Percentiles rank a stretch among this genome's conserved stretches.
These are phyloP conservation scores for Fusarium citri DNA, from an alignment of 2,329 filamentous ascomycete genomes.

Conservation along the genomic window DNA sequence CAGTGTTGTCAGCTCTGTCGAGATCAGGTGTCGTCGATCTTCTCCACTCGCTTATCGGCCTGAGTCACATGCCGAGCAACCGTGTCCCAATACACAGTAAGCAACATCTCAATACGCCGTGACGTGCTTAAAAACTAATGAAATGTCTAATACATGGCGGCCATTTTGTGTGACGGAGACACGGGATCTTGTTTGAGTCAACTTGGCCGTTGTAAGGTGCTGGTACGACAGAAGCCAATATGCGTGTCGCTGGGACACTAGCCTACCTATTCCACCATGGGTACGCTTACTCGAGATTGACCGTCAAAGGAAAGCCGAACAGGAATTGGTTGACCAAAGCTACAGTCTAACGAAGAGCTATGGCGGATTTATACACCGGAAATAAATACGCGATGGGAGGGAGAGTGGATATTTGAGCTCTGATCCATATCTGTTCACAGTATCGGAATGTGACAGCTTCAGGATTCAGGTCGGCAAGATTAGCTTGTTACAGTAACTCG, in stretches of 20 bases:
- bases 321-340: no score
- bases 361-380: not conserved
- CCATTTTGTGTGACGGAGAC: no score
- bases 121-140: no score
- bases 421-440: not conserved
- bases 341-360: no score
- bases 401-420: not conserved
- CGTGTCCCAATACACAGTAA: not conserved
- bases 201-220: no score
- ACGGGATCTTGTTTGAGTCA: no score
- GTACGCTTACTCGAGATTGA: no score
- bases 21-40: not conserved
- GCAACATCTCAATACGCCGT: not conserved
- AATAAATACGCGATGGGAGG: rapidly evolving
- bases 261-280: no score
- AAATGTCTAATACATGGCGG: no score
- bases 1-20: not conserved
- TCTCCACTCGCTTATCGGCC: conserved; percentile 6
- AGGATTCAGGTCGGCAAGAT: not conserved
- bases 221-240: no score
- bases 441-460: not conserved
- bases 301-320: no score
- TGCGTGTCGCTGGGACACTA: no score
- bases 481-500: not conserved
- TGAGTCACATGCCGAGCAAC: conserved; percentile 6